A percentile compares a stretch with the other conserved stretches of the same genome.
phyloP scores from a whole-genome alignment of 2,329 filamentous ascomycete genomes.

The Fusarium protoensiforme region DNA sequence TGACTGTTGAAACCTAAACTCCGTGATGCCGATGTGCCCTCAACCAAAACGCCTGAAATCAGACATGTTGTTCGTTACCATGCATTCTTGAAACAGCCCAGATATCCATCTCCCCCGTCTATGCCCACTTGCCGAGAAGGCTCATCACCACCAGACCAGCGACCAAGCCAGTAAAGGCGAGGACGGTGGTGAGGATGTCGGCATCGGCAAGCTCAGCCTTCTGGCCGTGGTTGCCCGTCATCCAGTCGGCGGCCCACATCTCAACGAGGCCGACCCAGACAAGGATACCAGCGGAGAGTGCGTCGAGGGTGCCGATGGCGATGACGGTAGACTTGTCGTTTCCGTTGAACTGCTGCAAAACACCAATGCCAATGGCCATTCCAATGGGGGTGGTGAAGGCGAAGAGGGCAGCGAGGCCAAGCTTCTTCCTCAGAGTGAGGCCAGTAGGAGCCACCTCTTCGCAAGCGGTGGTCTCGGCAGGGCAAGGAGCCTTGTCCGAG shows the following conservation, averaged over 20 bases:
- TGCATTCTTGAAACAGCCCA: neutral
- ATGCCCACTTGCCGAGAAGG: slow-evolving; percentile 80
- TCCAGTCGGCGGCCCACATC: slow-evolving; percentile 84
- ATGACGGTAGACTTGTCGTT: slow-evolving; percentile 76
- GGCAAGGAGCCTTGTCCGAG: slow-evolving; percentile 42
- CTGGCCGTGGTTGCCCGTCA: slow-evolving; percentile 56
- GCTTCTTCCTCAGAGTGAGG: slow-evolving; percentile 61
- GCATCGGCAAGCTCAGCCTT: slow-evolving; percentile 65
- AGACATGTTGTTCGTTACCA: slow-evolving; percentile 1
- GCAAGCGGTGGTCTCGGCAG: slow-evolving; percentile 34
- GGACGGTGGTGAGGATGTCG: slow-evolving; percentile 56
- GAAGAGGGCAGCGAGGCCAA: slow-evolving; percentile 72
- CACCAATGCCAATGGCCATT: slow-evolving; percentile 83
- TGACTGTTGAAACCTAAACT: slow-evolving; percentile 15
- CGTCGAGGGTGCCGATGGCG: slow-evolving; percentile 79
- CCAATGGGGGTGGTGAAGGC: slow-evolving; percentile 79
- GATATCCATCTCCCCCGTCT: slow-evolving; percentile 18
- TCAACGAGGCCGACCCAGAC: slow-evolving; percentile 84
- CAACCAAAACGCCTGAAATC: slow-evolving; percentile 12
- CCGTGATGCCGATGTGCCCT: slow-evolving; percentile 7
- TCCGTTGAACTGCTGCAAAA: slow-evolving; percentile 77
- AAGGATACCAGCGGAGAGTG: slow-evolving; percentile 79
- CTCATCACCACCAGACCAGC: slow-evolving; percentile 76
- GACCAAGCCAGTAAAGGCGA: slow-evolving; percentile 66
- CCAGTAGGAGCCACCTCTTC: slow-evolving; percentile 23